Conservation (phyloP, 2,329 filamentous ascomycete species). For the Huntiella moniliformis region DNA sequence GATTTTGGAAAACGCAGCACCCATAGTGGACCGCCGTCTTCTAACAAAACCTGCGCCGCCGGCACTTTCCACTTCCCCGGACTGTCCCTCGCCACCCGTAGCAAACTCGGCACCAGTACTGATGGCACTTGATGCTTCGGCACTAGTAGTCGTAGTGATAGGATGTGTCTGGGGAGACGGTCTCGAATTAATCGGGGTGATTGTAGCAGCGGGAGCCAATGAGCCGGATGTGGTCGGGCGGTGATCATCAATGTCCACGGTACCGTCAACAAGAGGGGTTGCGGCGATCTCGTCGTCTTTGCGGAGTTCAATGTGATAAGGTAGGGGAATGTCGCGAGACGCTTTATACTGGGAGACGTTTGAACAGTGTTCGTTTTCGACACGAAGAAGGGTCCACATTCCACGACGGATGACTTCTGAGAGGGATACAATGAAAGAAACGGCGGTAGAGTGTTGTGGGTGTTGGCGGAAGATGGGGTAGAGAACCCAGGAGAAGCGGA, state of each 20-base stretch:
- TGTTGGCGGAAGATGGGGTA: conserved; percentile 71
- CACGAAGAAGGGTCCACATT: conserved; percentile 81
- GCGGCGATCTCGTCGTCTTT: conserved; percentile 10
- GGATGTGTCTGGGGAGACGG: neutral
- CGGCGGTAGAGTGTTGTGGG: conserved; percentile 62
- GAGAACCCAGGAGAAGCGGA: conserved; percentile 88
- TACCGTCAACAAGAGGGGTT: neutral
- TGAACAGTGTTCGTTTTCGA: conserved; percentile 93
- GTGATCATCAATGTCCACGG: neutral
- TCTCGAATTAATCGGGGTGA: neutral
- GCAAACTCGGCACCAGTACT: neutral
- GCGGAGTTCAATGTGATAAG: conserved; percentile 44
- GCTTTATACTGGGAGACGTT: conserved; percentile 85
- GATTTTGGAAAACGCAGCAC: conserved; percentile 35
- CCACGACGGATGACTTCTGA: conserved; percentile 70
- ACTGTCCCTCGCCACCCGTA: neutral
- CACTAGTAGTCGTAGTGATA: neutral
- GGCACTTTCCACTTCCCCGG: conserved; percentile 2
- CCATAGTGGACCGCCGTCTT: conserved; percentile 15
- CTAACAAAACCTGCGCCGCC: neutral
- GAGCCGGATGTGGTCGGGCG: neutral
- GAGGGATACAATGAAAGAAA: conserved; percentile 62
- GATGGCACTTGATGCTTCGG: neutral
- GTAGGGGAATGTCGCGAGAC: conserved; percentile 68
- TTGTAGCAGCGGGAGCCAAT: neutral